Conservation (phyloP, 257 asterid species). For the Leptodermis oblonga region DNA sequence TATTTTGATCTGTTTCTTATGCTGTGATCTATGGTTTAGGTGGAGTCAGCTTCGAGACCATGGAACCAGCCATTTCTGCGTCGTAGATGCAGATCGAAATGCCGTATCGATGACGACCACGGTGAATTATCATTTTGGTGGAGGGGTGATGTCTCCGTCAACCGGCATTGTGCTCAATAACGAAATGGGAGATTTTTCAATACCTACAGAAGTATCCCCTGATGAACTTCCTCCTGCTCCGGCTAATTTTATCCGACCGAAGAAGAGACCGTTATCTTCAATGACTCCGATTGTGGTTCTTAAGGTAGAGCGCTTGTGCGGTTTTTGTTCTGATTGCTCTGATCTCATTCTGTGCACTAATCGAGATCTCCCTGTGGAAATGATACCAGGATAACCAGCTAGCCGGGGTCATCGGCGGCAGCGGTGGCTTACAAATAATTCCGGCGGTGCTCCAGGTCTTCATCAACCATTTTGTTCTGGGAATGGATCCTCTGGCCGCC, state of each 20-base stretch:
- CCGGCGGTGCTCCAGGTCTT: conserved; percentile 82
- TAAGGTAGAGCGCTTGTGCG: conserved; percentile 42
- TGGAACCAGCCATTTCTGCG: conserved; percentile 86
- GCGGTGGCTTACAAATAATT: conserved; percentile 82
- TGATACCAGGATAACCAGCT: conserved; percentile 56
- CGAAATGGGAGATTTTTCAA: conserved; percentile 92
- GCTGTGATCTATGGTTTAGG: conserved; percentile 21
- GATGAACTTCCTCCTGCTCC: conserved; percentile 91
- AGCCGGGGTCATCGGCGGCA: conserved; percentile 84
- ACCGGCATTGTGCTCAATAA: conserved; percentile 87
- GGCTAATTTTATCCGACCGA: conserved; percentile 67
- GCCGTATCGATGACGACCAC: conserved; percentile 89
- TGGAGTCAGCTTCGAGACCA: conserved; percentile 81
- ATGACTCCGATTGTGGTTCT: conserved; percentile 87
- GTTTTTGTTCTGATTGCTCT: neutral
- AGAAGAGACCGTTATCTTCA: conserved; percentile 86
- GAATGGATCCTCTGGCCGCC: conserved; percentile 73
- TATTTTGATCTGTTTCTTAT: neutral
- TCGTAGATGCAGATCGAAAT: conserved; percentile 77
- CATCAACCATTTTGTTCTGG: conserved; percentile 73
- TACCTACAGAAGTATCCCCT: conserved; percentile 51
- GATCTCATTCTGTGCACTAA: neutral
- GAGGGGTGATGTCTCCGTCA: conserved; percentile 70
- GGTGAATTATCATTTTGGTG: conserved; percentile 70
- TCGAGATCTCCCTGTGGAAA: neutral